phyloP scores from a whole-genome alignment of 768 basidiomycete genomes.

The Lepiota venenata region DNA sequence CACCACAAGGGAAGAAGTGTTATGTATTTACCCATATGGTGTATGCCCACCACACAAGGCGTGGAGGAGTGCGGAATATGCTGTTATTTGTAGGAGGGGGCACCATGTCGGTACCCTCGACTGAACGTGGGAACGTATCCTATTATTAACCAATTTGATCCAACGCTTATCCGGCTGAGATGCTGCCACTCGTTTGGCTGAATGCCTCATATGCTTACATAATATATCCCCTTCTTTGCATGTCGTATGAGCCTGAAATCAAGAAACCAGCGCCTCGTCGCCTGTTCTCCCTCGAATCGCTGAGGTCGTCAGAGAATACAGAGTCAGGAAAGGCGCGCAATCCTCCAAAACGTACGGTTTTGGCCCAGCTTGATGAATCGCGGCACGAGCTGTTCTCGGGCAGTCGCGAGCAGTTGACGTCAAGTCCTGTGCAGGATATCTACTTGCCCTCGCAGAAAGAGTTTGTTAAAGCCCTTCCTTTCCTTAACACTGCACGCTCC shows the following conservation, averaged over 20 bases:
- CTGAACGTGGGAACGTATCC: no score
- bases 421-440: slow-evolving; percentile 14
- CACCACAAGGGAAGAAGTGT: no score
- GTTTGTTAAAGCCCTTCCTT: neutral
- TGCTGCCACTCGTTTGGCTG: no score
- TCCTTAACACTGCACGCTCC: neutral
- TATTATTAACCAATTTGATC: no score
- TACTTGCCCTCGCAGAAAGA: neutral
- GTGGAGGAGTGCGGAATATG: no score
- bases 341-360: slow-evolving; percentile 11
- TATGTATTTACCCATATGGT: no score
- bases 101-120: no score
- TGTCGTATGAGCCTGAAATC: neutral
- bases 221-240: neutral
- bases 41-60: no score
- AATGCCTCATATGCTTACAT: no score
- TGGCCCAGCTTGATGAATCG: no score
- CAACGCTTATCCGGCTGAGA: no score
- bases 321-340: neutral
- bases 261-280: slow-evolving; percentile 18
- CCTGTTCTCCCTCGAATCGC: slow-evolving; percentile 21
- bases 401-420: slow-evolving; percentile 5
- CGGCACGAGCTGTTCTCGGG: slow-evolving; percentile 5
- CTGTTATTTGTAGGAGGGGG: no score
- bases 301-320: slow-evolving; percentile 18